Evolutionary conservation across 106 monocot genomes (phyloP), one percentile per base, ranked within the genome.

Genomic region (Phalaenopsis equestris): DNA sequence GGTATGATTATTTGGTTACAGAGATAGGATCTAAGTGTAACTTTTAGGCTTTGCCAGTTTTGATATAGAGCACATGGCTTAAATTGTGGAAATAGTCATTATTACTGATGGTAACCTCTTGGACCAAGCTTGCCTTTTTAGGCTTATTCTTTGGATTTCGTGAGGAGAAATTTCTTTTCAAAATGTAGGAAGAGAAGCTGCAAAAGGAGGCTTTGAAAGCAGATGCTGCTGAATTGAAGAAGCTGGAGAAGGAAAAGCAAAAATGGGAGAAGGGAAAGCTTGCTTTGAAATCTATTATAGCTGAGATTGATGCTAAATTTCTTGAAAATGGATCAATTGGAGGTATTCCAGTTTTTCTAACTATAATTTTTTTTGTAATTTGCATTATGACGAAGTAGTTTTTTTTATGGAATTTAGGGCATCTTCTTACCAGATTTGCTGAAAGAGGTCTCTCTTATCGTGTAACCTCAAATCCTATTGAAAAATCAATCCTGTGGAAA

Each of bases 241-340:
- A 94, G 84, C 41, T 90, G 78, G 86, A 84, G 55, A 94, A 94
- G 79, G 94, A 94, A 84, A 89, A 81, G 52, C 73, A 85, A n/a
- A 94, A 89, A 80, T 97, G 97, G 97, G 94, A 92, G 78, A 92
- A 85, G 49, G 97, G 97, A 67, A 97, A 97, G 68, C 83, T 86
- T 74, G 97, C 97, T 18, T 21, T 88, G 37, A 90, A 92, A 67
- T 97, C 89, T 79, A 94, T 97, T 78, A 77, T 94, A 38, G 92
- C 92, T 77, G 92, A 90, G 85, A 89, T 97, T 85, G 97, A 97
- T 86, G 43, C 87, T 67, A 97, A 84, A 78, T 84, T 97, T 68
- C 72, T 92, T 77, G 92, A 97, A 84, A 91, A 81, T 83, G 94
- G 94, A 64, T 86, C 80, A 72, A 41, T 94, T 78, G 94, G 97